Evolutionary conservation across 768 basidiomycete genomes (phyloP), one percentile per base, ranked within the genome.

Genomic region (Lactarius psammicola): DNA sequence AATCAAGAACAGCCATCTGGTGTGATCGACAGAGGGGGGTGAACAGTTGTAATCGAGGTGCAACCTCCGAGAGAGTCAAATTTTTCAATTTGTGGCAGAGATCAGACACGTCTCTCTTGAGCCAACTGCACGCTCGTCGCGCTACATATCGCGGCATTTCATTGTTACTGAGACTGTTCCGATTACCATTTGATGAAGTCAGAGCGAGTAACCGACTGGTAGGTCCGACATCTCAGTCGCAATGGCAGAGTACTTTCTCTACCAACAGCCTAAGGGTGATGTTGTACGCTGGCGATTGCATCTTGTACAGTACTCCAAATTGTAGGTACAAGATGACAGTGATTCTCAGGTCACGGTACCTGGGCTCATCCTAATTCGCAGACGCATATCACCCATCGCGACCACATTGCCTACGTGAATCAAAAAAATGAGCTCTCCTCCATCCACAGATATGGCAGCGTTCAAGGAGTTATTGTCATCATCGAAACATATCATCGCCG

Each of bases 401-500:
- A 49, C 46, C 46, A 34, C 44, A 34, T 60, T 23, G 23, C 59
- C 31, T 60, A 11, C 2, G 26, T 26, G 20, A 59, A 5, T n/a
- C 5, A 30, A 40, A 15, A 40, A 60, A 38, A 64, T 64, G 63
- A 31, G 36, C 8, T 1, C 57, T 13, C 26, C 30, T 30, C 54
- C 62, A 46, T 62, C 67, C 40, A 13, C 54, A 20, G 62, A 65
- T 28, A 68, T 68, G 49, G 31, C 31, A 20, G 49, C 61, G 18
- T 68, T 68, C 56, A 56, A 54, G 26, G 42, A 62, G 26, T n/a
- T 65, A 11, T 36, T 68, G 9, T 51, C 56, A 26, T 59, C 44
- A n/a, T 63, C 58, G 17, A 80, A 78, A 65, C 72, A 75, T 58
- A 76, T 81, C 58, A 73, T 82, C 9, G 79, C 78, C 13, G 72